Percentiles rank a stretch among this genome's conserved stretches.
phyloP scores from a whole-genome alignment of 192 early-diverging fungal genomes.

The Linnemannia exigua region DNA sequence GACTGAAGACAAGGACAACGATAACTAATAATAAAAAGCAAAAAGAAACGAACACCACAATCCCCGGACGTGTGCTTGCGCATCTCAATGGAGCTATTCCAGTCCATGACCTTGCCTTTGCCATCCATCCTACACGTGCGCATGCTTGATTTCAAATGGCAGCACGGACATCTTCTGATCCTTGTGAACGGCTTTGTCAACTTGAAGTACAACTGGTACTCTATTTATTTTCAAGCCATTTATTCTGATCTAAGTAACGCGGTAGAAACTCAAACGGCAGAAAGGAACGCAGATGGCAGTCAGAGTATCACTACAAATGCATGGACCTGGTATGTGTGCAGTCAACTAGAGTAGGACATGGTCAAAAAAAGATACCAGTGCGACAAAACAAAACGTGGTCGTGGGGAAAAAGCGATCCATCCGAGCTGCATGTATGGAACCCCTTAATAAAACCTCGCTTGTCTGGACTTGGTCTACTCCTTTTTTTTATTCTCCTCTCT shows the following conservation, averaged over 20 bases:
- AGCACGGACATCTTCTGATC: neutral
- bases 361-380: neutral
- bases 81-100: neutral
- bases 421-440: neutral
- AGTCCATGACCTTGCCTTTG: too few species aligned
- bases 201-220: neutral
- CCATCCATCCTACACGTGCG: neutral
- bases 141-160: constrained; percentile 8
- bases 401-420: neutral
- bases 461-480: neutral
- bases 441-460: neutral
- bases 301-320: too few species aligned
- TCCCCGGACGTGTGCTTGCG: neutral
- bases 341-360: neutral
- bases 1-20: neutral
- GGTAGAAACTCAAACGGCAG: neutral
- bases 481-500: neutral
- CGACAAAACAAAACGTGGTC: constrained; percentile 7
- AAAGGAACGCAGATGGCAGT: too few species aligned
- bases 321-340: too few species aligned
- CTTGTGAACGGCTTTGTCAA: neutral
- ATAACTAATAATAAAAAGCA: constrained; percentile 2
- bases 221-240: too few species aligned
- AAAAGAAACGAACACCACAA: neutral
- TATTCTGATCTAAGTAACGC: neutral